Base-by-base conservation (phyloP, 2,329 filamentous ascomycete genomes). In the Fusarium brevicatenulatum region DNA sequence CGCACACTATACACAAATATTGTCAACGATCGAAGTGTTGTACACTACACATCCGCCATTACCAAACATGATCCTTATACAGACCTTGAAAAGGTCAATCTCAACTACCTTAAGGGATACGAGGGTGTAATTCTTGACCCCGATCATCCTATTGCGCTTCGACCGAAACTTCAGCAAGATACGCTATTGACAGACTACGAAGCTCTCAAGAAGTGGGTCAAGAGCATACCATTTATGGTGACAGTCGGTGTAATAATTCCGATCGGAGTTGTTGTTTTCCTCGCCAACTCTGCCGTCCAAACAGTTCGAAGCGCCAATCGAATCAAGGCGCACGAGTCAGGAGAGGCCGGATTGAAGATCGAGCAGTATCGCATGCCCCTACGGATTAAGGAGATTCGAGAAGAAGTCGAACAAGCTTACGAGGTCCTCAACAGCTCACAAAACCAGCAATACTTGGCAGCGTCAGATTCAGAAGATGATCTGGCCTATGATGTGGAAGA, bases 1-100 rank as follows among this genome's bases (percentile, higher is more conserved):
- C 91, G 91, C 66, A 92, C 90, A 8, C 84, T 97, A 3, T 98
- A 98, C 81, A 88, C 92, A 46, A 98, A 98, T 79, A 91, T 97
- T 52, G 85, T 93, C 78, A 97, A 98, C 81, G 95, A 98, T 83
- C 87, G 91, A 61, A 93, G 90, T 49, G 93, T 94, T 9, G 90
- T 92, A 2, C 94, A 93, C 82, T 97, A 95, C 80, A 98, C 95
- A 1, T 93, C 94, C 0, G 87, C 86, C 25, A 94, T 98, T 50
- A 87, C 91, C 30, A 91, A 91, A 77, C 92, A 87, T 1, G 93
- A 98, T 77, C 95, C 95, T 0, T 98, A 91, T 78, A 86, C 86
- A 1, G 86, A 95, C 71, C 79, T 92, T 21, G 88, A 91, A 25
- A 89, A 87, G 9, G 80, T 95, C 68, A 90, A 91, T 28, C 85